Conservation (phyloP, 2,329 filamentous ascomycete genomes). For the Cordyceps fumosorosea region DNA sequence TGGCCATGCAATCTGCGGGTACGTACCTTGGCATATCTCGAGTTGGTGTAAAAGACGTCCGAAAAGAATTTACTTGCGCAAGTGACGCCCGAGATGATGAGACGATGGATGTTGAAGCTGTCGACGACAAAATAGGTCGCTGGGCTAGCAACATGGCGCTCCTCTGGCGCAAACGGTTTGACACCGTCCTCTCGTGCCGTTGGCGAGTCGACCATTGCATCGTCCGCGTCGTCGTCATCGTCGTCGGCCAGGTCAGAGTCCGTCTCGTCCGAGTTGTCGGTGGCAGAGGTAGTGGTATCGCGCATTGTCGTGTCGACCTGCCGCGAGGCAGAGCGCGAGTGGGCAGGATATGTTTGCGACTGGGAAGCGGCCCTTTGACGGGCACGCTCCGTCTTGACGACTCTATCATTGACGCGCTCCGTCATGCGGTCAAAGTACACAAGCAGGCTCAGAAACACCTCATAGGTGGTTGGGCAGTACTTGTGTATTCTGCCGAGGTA, state of each 20-base stretch:
- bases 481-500: slow-evolving; percentile 96
- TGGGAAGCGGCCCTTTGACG: slow-evolving; percentile 29
- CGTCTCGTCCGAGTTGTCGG: slow-evolving; percentile 34
- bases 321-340: slow-evolving; percentile 19
- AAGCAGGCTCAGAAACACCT: slow-evolving; percentile 89
- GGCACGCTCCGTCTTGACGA: slow-evolving; percentile 61
- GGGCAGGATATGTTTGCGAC: slow-evolving; percentile 14
- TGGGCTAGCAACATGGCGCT: slow-evolving; percentile 21
- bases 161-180: slow-evolving; percentile 19
- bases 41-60: slow-evolving; percentile 98
- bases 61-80: slow-evolving; percentile 99
- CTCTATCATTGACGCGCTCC: slow-evolving; percentile 80
- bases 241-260: slow-evolving; percentile 47
- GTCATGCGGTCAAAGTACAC: slow-evolving; percentile 99
- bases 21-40: slow-evolving; percentile 92
- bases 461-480: slow-evolving; percentile 97
- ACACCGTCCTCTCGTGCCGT: slow-evolving; percentile 19
- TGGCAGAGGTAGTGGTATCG: slow-evolving; percentile 17
- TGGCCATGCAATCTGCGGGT: background rate
- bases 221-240: slow-evolving; percentile 26
- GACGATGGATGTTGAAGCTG: slow-evolving; percentile 95
- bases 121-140: slow-evolving; percentile 82
- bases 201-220: slow-evolving; percentile 27
- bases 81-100: slow-evolving; percentile 95
- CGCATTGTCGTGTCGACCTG: slow-evolving; percentile 27